Evolutionary conservation across 352 stramenopile species (phyloP).

Genomic region (Globisporangium splendens): DNA sequence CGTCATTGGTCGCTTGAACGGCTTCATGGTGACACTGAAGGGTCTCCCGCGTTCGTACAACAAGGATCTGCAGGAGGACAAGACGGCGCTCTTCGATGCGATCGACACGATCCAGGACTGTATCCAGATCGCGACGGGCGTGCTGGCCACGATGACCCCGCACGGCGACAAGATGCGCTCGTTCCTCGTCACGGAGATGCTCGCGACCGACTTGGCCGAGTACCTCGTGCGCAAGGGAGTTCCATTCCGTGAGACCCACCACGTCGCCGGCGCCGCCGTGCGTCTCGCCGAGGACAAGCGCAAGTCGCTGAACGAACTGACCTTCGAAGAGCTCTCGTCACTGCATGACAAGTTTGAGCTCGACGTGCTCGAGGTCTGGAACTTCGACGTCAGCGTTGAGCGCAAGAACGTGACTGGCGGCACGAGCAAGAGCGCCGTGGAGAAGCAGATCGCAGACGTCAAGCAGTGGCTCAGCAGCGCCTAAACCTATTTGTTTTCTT

Average conservation of each 20-base stretch:
- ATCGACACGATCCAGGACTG: conserved; percentile 97
- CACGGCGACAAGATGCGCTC: conserved; percentile 92
- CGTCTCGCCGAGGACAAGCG: conserved; percentile 89
- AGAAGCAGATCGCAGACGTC: conserved; percentile 75
- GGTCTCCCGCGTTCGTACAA: conserved; percentile 97
- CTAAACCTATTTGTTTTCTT: neutral
- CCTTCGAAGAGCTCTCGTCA: conserved; percentile 85
- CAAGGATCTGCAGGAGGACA: conserved; percentile 99
- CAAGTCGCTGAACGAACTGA: conserved; percentile 83
- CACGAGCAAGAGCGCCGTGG: conserved; percentile 75
- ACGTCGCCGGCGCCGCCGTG: conserved; percentile 94
- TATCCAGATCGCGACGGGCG: conserved; percentile 94
- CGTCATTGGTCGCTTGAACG: conserved; percentile 92
- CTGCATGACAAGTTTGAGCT: conserved; percentile 89
- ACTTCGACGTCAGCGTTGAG: conserved; percentile 89
- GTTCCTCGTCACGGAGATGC: conserved; percentile 98
- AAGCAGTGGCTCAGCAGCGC: conserved; percentile 61
- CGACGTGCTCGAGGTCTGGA: conserved; percentile 88
- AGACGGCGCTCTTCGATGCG: conserved; percentile 96
- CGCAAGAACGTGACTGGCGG: conserved; percentile 88
- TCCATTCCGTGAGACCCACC: conserved; percentile 99
- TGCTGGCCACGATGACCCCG: conserved; percentile 95
- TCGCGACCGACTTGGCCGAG: conserved; percentile 98
- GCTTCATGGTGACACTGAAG: conserved; percentile 97
- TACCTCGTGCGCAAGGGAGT: conserved; percentile 98